A percentile compares a stretch with the other conserved stretches of the same genome.
These are phyloP conservation scores for Sutorius australiensis DNA, from an alignment of 768 basidiomycete genomes.

Conservation along the genomic window DNA sequence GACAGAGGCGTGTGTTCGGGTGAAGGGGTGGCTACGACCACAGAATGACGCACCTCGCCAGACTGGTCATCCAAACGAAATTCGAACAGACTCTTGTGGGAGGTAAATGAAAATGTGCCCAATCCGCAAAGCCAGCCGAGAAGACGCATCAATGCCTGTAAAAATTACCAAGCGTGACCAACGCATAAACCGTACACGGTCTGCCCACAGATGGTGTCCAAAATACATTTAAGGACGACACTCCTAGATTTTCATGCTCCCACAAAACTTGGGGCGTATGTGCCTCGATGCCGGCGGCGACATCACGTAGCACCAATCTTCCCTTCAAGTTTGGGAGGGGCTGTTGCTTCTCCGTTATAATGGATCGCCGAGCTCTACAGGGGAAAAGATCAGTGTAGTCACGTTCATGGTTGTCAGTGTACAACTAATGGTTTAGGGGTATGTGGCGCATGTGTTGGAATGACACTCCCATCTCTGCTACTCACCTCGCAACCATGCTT, in stretches of 20 bases:
- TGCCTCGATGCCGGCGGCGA: not conserved
- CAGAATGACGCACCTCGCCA: not conserved
- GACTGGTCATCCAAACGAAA: not conserved
- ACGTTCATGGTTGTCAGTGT: not conserved
- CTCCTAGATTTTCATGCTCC: not conserved
- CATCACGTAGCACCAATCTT: not conserved
- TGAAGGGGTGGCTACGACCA: not conserved
- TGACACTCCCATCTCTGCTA: no score
- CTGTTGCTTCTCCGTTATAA: not conserved
- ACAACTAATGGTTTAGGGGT: no score
- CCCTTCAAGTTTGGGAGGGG: fast-evolving
- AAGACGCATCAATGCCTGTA: no score
- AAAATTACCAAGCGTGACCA: no score
- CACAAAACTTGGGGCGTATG: not conserved
- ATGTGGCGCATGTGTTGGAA: no score
- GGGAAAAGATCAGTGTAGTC: not conserved
- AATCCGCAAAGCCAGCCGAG: not conserved
- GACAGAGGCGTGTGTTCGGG: fast-evolving
- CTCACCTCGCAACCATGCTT: no score
- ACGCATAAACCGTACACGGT: not conserved
- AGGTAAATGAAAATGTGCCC: not conserved
- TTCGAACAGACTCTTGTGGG: not conserved
- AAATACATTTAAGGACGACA: not conserved
- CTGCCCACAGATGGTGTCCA: not conserved
- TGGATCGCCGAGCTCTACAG: not conserved